phyloP scores from a whole-genome alignment of 495 filamentous ascomycete species.

The Mytilinidion resinicola region DNA sequence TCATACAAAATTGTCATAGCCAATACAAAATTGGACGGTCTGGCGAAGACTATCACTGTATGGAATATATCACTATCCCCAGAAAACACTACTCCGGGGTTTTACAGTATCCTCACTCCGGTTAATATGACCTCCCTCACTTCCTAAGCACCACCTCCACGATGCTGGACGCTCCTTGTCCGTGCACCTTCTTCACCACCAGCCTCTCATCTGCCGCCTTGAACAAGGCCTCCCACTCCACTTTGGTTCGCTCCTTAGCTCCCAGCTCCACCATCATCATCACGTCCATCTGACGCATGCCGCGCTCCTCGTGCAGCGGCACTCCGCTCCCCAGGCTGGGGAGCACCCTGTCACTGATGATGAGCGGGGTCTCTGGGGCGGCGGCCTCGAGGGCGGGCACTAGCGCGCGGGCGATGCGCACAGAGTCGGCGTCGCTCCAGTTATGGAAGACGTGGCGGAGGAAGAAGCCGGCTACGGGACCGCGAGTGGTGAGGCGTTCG shows the following conservation, averaged over 20 bases:
- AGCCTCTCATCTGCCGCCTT: slow-evolving; percentile 30
- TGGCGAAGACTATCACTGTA: too few relatives aligned
- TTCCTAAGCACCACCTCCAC: too few relatives aligned
- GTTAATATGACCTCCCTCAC: too few relatives aligned
- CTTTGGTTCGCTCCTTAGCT: slow-evolving; percentile 33
- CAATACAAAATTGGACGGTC: too few relatives aligned
- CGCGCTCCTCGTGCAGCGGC: neutral
- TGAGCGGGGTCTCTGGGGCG: slow-evolving; percentile 23
- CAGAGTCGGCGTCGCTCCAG: slow-evolving; percentile 22
- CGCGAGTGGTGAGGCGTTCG: too few relatives aligned
- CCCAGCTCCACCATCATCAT: slow-evolving; percentile 29
- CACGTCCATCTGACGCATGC: slow-evolving; percentile 24
- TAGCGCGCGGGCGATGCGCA: slow-evolving; percentile 24
- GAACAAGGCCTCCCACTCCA: slow-evolving; percentile 31
- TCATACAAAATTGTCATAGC: too few relatives aligned
- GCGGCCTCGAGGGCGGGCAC: slow-evolving; percentile 30
- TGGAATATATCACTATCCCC: too few relatives aligned
- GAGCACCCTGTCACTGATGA: slow-evolving; percentile 35
- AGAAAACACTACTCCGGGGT: too few relatives aligned
- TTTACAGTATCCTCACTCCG: too few relatives aligned
- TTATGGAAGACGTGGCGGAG: slow-evolving; percentile 32
- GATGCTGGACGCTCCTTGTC: too few relatives aligned
- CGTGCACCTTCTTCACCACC: too few relatives aligned
- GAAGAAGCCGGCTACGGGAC: slow-evolving; percentile 26
- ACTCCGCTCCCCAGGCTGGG: slow-evolving; percentile 15